Evolutionary conservation across 2,329 filamentous ascomycete species (phyloP).

Genomic region (Nothopassalora personata): DNA sequence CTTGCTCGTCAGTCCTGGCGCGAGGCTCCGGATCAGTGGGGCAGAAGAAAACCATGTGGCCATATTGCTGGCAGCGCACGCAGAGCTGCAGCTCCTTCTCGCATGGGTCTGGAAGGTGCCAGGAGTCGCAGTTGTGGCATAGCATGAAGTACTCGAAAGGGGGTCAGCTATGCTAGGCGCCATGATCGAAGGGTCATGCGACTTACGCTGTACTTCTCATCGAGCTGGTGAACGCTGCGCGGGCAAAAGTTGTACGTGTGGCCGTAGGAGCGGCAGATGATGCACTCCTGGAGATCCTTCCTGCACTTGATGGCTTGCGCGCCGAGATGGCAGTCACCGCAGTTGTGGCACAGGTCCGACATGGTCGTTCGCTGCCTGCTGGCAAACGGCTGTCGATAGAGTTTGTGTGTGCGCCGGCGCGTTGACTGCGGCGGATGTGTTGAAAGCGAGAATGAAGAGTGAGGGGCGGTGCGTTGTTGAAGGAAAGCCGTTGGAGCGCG

Average conservation of each 20-base stretch:
- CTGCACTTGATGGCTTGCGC: constrained; percentile 14
- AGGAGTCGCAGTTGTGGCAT: constrained; percentile 25
- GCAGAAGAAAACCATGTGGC: constrained; percentile 23
- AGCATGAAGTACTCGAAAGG: constrained; percentile 14
- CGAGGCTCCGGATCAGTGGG: constrained; percentile 12
- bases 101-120: constrained; percentile 25
- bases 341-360: constrained; percentile 27
- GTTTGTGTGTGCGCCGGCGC: neutral
- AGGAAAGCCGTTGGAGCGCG: neutral
- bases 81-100: constrained; percentile 8
- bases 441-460: neutral
- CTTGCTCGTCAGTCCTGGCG: neutral
- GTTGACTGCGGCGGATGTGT: neutral
- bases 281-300: constrained; percentile 13
- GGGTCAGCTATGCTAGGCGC: neutral
- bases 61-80: constrained; percentile 15
- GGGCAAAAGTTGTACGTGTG: constrained; percentile 23
- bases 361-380: constrained; percentile 9
- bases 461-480: neutral
- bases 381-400: neutral
- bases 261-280: constrained; percentile 16
- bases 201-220: constrained; percentile 14
- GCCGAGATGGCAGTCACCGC: constrained; percentile 23
- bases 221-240: constrained; percentile 7
- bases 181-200: neutral